Percentiles rank a stretch among this genome's conserved stretches.
Conservation (phyloP, 2,329 filamentous ascomycete species). For the Pseudogymnoascus sp. region DNA sequence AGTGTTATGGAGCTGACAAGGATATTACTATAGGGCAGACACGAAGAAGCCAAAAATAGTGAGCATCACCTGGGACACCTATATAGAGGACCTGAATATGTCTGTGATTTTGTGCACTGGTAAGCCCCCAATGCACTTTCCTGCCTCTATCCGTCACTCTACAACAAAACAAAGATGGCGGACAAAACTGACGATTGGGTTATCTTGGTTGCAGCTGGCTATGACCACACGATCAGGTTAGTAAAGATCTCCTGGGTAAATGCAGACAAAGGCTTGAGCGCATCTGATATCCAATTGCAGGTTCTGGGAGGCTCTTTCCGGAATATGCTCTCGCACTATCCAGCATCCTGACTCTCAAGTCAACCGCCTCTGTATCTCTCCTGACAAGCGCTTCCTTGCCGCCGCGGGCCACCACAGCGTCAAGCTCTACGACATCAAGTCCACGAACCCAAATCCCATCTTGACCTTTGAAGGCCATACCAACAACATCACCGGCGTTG, state of each 20-base stretch:
- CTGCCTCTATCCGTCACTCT: conserved; percentile 4
- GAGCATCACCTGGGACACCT: background rate
- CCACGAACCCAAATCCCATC: conserved; percentile 88
- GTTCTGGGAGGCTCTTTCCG: conserved; percentile 97
- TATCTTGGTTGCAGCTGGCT: conserved; percentile 46
- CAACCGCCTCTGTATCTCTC: conserved; percentile 95
- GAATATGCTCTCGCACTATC: conserved; percentile 95
- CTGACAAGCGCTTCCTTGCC: conserved; percentile 92
- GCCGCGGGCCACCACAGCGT: conserved; percentile 74
- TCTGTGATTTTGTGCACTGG: conserved; percentile 61
- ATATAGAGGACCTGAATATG: conserved; percentile 35
- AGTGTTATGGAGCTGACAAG: conserved; percentile 7
- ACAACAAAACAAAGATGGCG: background rate
- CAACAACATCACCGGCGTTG: conserved; percentile 90
- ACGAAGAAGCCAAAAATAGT: background rate
- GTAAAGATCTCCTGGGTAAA: conserved; percentile 17
- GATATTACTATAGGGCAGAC: background rate
- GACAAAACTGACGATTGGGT: conserved; percentile 8
- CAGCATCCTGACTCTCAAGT: conserved; percentile 98
- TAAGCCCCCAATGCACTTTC: conserved; percentile 29
- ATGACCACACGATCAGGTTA: conserved; percentile 69
- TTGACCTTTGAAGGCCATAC: conserved; percentile 94
- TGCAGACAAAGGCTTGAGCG: background rate
- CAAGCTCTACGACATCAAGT: conserved; percentile 98
- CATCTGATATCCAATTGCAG: conserved; percentile 37